phyloP scores from a whole-genome alignment of 495 filamentous ascomycete genomes.

The Letharia columbiana region DNA sequence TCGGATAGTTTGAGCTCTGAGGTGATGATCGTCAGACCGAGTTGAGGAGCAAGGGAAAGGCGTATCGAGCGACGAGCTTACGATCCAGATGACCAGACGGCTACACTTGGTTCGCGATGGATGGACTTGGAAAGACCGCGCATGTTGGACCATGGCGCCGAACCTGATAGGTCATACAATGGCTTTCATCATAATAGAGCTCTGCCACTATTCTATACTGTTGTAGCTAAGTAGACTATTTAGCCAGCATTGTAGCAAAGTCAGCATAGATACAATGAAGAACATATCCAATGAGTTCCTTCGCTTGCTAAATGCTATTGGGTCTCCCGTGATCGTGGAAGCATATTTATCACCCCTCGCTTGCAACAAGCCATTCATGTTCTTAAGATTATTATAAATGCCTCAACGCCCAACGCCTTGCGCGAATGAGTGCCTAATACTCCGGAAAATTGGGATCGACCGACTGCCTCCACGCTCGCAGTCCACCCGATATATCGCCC shows the following conservation, averaged over 20 bases:
- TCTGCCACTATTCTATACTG: neutral
- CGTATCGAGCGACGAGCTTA: neutral
- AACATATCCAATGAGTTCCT: neutral
- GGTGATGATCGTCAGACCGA: neutral
- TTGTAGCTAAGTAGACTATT: neutral
- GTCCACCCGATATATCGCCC: slow-evolving; percentile 67
- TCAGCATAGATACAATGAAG: too few relatives aligned
- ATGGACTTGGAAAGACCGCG: neutral
- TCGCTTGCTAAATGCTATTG: slow-evolving; percentile 2
- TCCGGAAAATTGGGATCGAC: slow-evolving; percentile 67
- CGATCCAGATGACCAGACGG: neutral
- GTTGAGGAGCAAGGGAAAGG: neutral
- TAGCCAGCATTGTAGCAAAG: too few relatives aligned
- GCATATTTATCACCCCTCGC: neutral
- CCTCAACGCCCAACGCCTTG: neutral
- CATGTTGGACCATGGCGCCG: neutral
- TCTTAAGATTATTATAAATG: neutral
- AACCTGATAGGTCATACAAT: neutral
- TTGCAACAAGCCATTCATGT: neutral
- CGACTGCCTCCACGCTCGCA: slow-evolving; percentile 73
- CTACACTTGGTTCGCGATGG: neutral
- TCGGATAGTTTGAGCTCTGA: slow-evolving; percentile 2
- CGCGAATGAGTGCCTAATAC: slow-evolving; percentile 26
- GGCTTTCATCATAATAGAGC: neutral
- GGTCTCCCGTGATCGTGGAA: too few relatives aligned